Base-by-base conservation (phyloP, 352 stramenopile species). In the Globisporangium irregulare region DNA sequence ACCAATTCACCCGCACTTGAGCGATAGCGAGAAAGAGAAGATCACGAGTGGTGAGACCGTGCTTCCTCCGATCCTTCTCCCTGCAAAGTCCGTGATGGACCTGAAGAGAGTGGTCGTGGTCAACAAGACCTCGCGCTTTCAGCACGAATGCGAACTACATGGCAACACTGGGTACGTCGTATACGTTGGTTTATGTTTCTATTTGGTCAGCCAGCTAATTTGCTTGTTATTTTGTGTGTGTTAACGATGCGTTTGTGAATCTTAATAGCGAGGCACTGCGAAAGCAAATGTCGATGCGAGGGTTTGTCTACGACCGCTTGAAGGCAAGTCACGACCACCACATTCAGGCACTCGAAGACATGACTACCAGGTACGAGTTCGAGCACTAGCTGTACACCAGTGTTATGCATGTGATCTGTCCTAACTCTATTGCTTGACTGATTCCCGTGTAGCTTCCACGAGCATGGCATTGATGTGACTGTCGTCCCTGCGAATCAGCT, bases 261-360 rank as follows among this genome's bases (percentile, higher is more conserved):
- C 12, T 29, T 61, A 12, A 59, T 68, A 94, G 86, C n/a, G 88
- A 96, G 72, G 87, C 85, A 24, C 68, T 96, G 54, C 83, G 87
- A 27, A 96, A 96, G 79, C 86, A 96, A 77, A 94, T 96, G 88
- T 96, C 88, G 2, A 94, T 96, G 88, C 85, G 88, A 63, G 88
- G 88, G 36, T 96, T 96, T 65, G 77, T 96, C 34, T 92, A 94
- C 73, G 88, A 96, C 51, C 85, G 88, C 3, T 74, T 96, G 36
- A 93, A 93, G 58, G 85, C 86, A 2, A 96, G 86, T 51, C 88
- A 96, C 66, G 88, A 96, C 56, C 88, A 96, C 72, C 88, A 96
- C 64, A 76, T 94, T 4, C 82, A 92, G 67, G 88, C 88, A 0
- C 67, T 96, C 4, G 87, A 94, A n/a, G 88, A 96, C 71, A 92